These are phyloP conservation scores for Rugonectria rugulosa DNA, from an alignment of 2,329 filamentous ascomycete species.

Conservation along the genomic window DNA sequence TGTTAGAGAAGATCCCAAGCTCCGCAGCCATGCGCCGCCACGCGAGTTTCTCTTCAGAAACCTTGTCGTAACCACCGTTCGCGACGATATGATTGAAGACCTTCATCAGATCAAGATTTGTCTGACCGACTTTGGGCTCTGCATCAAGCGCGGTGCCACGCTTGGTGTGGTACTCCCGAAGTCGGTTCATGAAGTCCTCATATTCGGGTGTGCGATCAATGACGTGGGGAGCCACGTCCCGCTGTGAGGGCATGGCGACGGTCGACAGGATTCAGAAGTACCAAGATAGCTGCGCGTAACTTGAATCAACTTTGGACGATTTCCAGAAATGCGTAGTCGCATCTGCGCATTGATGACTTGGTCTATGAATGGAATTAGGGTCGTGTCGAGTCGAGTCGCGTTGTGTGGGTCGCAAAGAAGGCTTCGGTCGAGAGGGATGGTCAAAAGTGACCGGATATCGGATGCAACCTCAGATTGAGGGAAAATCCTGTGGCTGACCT, in stretches of 20 bases:
- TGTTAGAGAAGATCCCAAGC: constrained; percentile 76
- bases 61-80: constrained; percentile 85
- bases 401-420: neutral
- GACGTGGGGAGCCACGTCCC: constrained; percentile 49
- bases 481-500: neutral
- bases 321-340: neutral
- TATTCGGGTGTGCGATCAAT: constrained; percentile 75
- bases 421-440: neutral
- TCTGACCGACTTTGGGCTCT: constrained; percentile 81
- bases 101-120: constrained; percentile 78
- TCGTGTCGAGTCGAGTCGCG: constrained; percentile 14
- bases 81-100: constrained; percentile 80
- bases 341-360: constrained; percentile 2
- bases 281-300: neutral
- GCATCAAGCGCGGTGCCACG: constrained; percentile 81
- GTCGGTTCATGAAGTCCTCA: constrained; percentile 77
- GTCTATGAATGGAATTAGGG: neutral
- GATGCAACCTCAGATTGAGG: constrained; percentile 3
- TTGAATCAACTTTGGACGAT: neutral
- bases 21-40: constrained; percentile 83
- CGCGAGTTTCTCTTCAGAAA: constrained; percentile 82
- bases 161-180: constrained; percentile 78
- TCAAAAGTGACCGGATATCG: neutral
- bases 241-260: constrained; percentile 44
- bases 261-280: neutral